phyloP scores from a whole-genome alignment of 331 rosid species.

The Prunus yedoensis region DNA sequence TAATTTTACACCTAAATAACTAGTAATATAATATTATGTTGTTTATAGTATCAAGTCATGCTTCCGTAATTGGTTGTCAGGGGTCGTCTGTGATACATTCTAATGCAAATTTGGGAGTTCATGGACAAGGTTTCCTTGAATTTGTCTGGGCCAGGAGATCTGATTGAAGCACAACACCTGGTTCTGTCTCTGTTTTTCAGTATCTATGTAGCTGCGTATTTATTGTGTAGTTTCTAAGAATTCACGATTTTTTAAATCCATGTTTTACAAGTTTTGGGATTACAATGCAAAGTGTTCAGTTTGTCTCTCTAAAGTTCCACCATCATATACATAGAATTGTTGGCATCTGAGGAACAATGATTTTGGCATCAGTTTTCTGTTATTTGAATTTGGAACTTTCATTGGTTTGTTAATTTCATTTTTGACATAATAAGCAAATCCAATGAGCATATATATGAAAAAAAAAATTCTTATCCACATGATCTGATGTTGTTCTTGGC shows the following conservation, averaged over 20 bases:
- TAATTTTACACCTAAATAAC: conserved; percentile 12
- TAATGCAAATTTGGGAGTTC: conserved; percentile 92
- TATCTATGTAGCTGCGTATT: conserved; percentile 57
- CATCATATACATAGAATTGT: neutral
- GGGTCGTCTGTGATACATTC: conserved; percentile 90
- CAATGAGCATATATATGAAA: neutral
- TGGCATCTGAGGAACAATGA: neutral
- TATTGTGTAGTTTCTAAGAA: neutral
- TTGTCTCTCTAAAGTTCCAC: neutral
- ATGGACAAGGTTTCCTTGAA: conserved; percentile 94
- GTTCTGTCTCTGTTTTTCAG: conserved; percentile 76
- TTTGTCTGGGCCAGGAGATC: conserved; percentile 91
- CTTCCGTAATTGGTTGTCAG: conserved; percentile 49
- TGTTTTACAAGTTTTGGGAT: neutral
- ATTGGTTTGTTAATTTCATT: neutral
- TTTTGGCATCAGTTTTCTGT: neutral
- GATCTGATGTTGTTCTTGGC: neutral
- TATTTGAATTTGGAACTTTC: neutral
- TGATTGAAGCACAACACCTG: conserved; percentile 89
- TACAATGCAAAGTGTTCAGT: neutral
- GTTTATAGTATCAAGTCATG: conserved; percentile 21
- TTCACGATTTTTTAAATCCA: conserved; percentile 6
- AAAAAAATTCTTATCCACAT: neutral
- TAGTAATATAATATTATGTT: neutral
- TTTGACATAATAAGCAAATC: neutral